Conservation (phyloP, 148 eudicot genomes). For the Rhododendron simsii region DNA sequence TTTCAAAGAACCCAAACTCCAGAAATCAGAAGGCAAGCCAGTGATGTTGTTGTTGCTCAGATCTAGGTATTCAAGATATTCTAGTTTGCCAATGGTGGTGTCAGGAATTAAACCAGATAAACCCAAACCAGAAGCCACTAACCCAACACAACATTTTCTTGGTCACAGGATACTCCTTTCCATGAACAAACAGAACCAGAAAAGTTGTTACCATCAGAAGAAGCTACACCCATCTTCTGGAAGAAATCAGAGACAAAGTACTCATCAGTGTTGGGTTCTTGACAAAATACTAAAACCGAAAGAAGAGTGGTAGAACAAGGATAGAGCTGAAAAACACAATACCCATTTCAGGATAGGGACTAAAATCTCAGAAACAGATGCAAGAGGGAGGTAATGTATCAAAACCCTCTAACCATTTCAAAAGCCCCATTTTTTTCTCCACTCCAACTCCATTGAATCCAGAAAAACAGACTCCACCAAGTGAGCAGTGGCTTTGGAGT, state of each 20-base stretch:
- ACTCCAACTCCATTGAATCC: constrained; percentile 23
- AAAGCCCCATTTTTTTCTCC: not conserved
- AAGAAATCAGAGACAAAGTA: constrained; percentile 45
- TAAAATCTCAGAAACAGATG: not conserved
- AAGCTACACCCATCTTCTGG: constrained; percentile 42
- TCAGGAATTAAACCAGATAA: constrained; percentile 56
- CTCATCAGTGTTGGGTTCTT: constrained; percentile 57
- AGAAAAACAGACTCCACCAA: constrained; percentile 7
- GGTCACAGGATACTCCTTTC: constrained; percentile 51
- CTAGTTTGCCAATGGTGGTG: constrained; percentile 54
- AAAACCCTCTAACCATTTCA: not conserved
- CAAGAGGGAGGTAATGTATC: constrained; percentile 7
- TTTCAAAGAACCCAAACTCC: constrained; percentile 52
- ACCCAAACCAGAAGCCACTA: constrained; percentile 42
- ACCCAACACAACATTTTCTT: constrained; percentile 25
- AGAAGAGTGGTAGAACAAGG: constrained; percentile 28
- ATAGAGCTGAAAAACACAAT: constrained; percentile 18
- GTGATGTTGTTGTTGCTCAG: constrained; percentile 48
- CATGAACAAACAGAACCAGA: constrained; percentile 48
- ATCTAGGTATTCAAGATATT: constrained; percentile 40
- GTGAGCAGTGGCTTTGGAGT: not conserved
- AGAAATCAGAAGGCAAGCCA: constrained; percentile 56
- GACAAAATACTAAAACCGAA: constrained; percentile 26
- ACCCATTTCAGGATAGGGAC: constrained; percentile 24
- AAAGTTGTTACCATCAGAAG: constrained; percentile 26